These are phyloP conservation scores for Elaeis guineensis DNA, from an alignment of 176 grass and related monocot genomes.

Conservation along the genomic window DNA sequence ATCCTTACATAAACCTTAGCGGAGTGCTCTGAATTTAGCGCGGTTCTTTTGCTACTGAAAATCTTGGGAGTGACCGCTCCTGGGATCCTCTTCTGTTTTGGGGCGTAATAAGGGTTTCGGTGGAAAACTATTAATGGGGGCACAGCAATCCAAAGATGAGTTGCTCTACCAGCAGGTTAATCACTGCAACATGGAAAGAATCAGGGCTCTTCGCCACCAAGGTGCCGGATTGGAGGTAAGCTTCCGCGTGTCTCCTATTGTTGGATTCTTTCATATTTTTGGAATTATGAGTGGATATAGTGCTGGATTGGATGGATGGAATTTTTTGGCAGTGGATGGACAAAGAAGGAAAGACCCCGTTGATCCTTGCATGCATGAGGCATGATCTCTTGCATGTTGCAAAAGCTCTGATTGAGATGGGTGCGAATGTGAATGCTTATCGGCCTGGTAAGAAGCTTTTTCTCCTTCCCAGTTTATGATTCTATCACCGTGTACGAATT, in stretches of 20 bases:
- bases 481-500: too few species aligned
- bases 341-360: slow-evolving; percentile 81
- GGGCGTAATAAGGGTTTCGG: too few species aligned
- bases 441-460: slow-evolving; percentile 43
- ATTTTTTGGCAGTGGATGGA: slow-evolving; percentile 62
- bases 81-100: too few species aligned
- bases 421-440: slow-evolving; percentile 80
- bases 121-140: slow-evolving; percentile 34
- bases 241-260: too few species aligned
- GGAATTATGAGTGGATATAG: too few species aligned
- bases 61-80: too few species aligned
- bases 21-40: too few species aligned
- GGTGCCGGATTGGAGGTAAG: slow-evolving; percentile 69
- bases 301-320: too few species aligned
- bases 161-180: slow-evolving; percentile 87
- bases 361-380: slow-evolving; percentile 70
- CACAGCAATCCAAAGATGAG: slow-evolving; percentile 82
- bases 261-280: too few species aligned
- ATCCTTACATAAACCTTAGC: too few species aligned
- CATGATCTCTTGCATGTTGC: slow-evolving; percentile 64
- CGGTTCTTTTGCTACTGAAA: too few species aligned
- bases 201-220: slow-evolving; percentile 39
- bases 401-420: slow-evolving; percentile 56
- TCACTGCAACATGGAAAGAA: slow-evolving; percentile 70
- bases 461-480: background rate